These are phyloP conservation scores for Sutorius australiensis DNA, from an alignment of 768 basidiomycete species.

Conservation along the genomic window DNA sequence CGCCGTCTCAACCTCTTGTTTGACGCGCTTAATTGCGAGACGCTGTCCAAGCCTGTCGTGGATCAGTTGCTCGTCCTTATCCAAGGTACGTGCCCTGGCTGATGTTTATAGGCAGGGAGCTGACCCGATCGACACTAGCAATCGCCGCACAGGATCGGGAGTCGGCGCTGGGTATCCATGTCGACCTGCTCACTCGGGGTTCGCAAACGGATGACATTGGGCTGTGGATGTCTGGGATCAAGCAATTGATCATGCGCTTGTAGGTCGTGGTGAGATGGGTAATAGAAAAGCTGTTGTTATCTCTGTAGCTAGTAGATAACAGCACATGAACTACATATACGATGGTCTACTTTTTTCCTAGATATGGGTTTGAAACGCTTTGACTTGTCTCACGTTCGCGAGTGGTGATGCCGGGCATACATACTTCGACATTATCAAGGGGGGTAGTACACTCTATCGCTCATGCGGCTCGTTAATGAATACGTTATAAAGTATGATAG, in stretches of 20 bases:
- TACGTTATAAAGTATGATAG: constrained; percentile 4
- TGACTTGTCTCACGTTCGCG: neutral
- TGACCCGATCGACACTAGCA: constrained; percentile 41
- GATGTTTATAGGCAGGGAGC: neutral
- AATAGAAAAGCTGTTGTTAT: neutral
- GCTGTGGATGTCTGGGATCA: constrained; percentile 85
- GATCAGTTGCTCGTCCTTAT: constrained; percentile 69
- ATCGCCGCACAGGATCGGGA: constrained; percentile 78
- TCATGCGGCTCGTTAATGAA: neutral
- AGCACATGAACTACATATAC: neutral
- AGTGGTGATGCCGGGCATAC: too few relatives aligned
- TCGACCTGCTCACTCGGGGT: constrained; percentile 77
- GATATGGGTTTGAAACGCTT: neutral
- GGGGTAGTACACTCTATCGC: neutral
- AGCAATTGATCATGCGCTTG: constrained; percentile 77
- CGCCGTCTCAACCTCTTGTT: constrained; percentile 82
- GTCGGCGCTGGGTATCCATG: constrained; percentile 76
- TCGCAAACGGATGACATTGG: constrained; percentile 81
- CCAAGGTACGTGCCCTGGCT: constrained; percentile 51
- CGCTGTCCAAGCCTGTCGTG: constrained; percentile 64
- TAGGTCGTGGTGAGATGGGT: constrained; percentile 22
- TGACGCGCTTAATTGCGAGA: constrained; percentile 89
- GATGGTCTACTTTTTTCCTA: neutral
- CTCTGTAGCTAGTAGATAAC: neutral
- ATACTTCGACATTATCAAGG: neutral